These are phyloP conservation scores for Solanum hybrid DNA, from an alignment of 305 asterid species.

Conservation along the genomic window DNA sequence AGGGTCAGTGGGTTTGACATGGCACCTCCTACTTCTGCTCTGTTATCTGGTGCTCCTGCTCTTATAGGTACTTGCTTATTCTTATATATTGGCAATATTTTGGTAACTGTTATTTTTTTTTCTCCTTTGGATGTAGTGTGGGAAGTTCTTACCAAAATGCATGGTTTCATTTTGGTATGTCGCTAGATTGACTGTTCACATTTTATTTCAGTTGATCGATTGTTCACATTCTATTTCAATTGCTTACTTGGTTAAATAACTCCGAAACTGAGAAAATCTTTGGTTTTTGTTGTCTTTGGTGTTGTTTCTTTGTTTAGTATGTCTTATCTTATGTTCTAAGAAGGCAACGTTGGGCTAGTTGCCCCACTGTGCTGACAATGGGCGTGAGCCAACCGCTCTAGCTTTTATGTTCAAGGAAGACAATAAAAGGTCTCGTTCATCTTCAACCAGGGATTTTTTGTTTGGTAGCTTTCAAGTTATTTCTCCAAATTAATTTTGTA, in stretches of 20 bases:
- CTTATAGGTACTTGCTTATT: constrained; percentile 61
- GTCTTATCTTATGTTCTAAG: constrained; percentile 90
- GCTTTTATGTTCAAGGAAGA: constrained; percentile 94
- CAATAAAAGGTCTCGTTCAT: constrained; percentile 92
- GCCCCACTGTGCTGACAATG: constrained; percentile 99
- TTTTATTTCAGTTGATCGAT: background rate
- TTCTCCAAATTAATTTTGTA: background rate
- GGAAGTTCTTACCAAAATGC: constrained; percentile 60
- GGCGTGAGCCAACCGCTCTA: constrained; percentile 99
- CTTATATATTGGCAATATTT: constrained; percentile 14
- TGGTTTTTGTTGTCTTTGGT: constrained; percentile 94
- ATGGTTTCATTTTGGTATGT: constrained; percentile 90
- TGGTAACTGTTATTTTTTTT: constrained; percentile 39
- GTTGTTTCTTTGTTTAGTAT: constrained; percentile 95
- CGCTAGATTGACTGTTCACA: background rate
- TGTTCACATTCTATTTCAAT: constrained; percentile 26
- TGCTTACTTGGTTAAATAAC: constrained; percentile 49
- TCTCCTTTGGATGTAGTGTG: constrained; percentile 59
- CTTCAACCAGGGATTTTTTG: constrained; percentile 92
- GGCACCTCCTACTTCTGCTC: constrained; percentile 79
- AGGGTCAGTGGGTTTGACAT: constrained; percentile 97
- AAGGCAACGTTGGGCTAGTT: constrained; percentile 99
- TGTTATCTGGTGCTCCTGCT: constrained; percentile 56
- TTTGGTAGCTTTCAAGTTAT: constrained; percentile 43
- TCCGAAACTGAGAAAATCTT: constrained; percentile 76